phyloP scores from a whole-genome alignment of 257 asterid species.

The Nicotiana tabacum region DNA sequence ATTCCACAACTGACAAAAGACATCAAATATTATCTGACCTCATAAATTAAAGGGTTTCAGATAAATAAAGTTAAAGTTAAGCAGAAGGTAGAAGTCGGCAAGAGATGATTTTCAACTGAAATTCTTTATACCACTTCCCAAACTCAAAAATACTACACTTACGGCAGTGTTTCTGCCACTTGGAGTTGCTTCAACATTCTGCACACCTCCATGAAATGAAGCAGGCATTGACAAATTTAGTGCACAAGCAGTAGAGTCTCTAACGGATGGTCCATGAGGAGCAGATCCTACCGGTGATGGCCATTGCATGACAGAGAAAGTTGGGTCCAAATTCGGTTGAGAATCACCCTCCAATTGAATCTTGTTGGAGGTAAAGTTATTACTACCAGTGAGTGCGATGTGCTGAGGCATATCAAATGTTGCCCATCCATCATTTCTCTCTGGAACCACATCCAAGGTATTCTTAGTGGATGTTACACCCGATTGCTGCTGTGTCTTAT shows the following conservation, averaged over 20 bases:
- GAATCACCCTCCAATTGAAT: not conserved
- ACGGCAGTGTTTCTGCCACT: slow-evolving; percentile 22
- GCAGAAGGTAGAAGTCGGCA: not conserved
- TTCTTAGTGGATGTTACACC: not conserved
- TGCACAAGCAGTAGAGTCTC: slow-evolving; percentile 13
- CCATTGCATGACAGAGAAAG: slow-evolving; percentile 22
- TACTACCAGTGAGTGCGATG: not conserved
- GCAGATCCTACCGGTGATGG: slow-evolving; percentile 20
- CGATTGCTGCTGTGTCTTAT: slow-evolving; percentile 1
- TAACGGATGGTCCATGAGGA: slow-evolving; percentile 12
- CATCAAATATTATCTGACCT: not conserved
- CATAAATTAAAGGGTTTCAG: not conserved
- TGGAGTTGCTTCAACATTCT: slow-evolving; percentile 14
- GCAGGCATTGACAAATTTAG: slow-evolving; percentile 12
- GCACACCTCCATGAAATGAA: slow-evolving; percentile 13
- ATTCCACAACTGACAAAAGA: slow-evolving; percentile 59
- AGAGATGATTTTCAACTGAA: not conserved
- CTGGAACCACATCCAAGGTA: slow-evolving; percentile 4
- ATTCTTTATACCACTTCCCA: slow-evolving; percentile 4
- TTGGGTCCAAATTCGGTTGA: slow-evolving; percentile 28
- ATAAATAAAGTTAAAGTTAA: not conserved
- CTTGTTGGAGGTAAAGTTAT: slow-evolving; percentile 1
- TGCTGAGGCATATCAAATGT: slow-evolving; percentile 16
- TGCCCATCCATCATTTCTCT: slow-evolving; percentile 19
- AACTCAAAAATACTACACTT: not conserved